Base-by-base conservation (phyloP, 2,329 filamentous ascomycete species). In the Endothia cerciana region DNA sequence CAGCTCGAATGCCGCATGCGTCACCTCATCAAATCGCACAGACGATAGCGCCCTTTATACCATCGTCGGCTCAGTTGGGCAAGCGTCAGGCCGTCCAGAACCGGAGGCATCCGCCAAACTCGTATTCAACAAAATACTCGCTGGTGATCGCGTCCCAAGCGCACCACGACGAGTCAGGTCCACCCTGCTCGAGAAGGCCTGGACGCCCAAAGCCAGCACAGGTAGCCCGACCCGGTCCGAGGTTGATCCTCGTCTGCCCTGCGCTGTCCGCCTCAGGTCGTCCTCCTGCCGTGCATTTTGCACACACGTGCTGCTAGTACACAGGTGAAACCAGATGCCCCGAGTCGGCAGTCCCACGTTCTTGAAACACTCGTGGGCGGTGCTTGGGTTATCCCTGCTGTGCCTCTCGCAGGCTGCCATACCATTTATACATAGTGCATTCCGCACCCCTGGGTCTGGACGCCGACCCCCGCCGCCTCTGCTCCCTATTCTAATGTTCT, bases 311-410 rank as follows among this genome's bases (percentile, higher is more conserved):
- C n/a, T n/a, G n/a, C 36, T 22, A 19, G 22, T 45, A 17, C 38
- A 57, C 38, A 57, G 61, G 19, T 63, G 61, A 63, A 63, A 63
- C 61, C 4, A 1, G 7, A 22, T 41, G 40, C 43, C 60, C 60
- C 51, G 61, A 63, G 61, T 63, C 59, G n/a, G 59, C 41, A 51
- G 30, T n/a, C 30, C 45, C 43, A 30, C 13, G 28, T 25, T 13
- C 38, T 30, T 43, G 61, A 56, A 45, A 56, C 60, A 28, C 40
- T 63, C 61, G 28, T 56, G 38, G 47, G 40, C 40, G n/a, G 49
- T 56, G 49, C 61, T 57, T 56, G 61, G 38, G 25, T 49, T 17
- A 63, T 56, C 61, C 61, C 61, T 63, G 61, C 15, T 19, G 19
- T 41, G 19, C 45, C 60, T 28, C 28, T 15, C 53, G 59, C 28